A percentile compares a stretch with the other conserved stretches of the same genome.
Conservation (phyloP, 257 asterid genomes). For the Solanum bulbocastanum region DNA sequence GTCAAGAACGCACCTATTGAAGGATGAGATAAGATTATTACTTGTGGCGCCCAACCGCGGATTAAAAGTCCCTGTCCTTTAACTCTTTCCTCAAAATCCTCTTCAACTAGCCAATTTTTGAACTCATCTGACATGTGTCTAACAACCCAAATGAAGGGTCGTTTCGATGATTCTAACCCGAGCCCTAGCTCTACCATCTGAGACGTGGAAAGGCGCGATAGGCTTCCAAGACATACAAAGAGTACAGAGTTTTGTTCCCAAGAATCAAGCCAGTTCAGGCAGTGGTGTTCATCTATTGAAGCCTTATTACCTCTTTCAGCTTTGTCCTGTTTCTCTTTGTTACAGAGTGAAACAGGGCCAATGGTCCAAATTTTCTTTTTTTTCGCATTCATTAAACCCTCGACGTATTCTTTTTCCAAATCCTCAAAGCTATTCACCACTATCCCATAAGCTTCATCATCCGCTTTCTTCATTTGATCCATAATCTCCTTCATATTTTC, state of each 20-base stretch:
- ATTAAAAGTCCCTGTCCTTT: constrained; percentile 1
- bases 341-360: constrained; percentile 43
- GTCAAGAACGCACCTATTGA: constrained; percentile 7
- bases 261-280: constrained; percentile 34
- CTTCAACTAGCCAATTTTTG: not conserved
- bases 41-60: constrained; percentile 16
- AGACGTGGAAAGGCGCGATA: constrained; percentile 10
- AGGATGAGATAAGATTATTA: constrained; percentile 6
- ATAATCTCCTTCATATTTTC: not conserved
- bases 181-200: constrained; percentile 38
- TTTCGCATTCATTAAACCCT: constrained; percentile 9
- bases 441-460: constrained; percentile 18
- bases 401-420: constrained; percentile 27
- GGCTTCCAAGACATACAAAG: constrained; percentile 43
- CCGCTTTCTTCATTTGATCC: constrained; percentile 17
- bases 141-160: constrained; percentile 10
- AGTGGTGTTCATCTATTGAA: constrained; percentile 3
- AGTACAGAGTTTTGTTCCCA: constrained; percentile 19
- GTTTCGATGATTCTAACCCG: constrained; percentile 26
- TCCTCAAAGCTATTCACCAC: constrained; percentile 42
- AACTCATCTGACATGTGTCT: constrained; percentile 1
- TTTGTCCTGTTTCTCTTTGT: constrained; percentile 16
- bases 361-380: constrained; percentile 23
- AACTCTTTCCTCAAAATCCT: constrained; percentile 1
- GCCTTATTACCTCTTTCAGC: constrained; percentile 27